Evolutionary conservation across 768 basidiomycete species (phyloP).

Genomic region (Collybiopsis confluens): DNA sequence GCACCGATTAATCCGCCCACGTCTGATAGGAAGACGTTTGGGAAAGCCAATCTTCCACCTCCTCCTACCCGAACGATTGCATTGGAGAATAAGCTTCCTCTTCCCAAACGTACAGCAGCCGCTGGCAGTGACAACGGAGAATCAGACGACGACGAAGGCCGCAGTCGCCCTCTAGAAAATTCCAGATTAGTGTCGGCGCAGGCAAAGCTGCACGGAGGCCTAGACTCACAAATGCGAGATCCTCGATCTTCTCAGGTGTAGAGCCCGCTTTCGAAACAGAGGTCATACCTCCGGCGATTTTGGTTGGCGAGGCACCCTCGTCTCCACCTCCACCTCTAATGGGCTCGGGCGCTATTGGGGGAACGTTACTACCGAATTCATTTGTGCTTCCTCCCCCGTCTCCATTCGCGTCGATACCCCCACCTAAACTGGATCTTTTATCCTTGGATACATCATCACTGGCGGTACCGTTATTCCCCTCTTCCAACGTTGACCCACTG

Average conservation of each 20-base stretch:
- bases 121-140: constrained; percentile 42
- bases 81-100: constrained; percentile 64
- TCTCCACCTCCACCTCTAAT: constrained; percentile 12
- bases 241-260: constrained; percentile 29
- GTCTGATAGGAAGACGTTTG: constrained; percentile 36
- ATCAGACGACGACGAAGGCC: constrained; percentile 51
- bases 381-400: constrained; percentile 80
- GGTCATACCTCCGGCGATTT: constrained; percentile 30
- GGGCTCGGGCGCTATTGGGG: constrained; percentile 15
- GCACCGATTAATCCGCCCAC: constrained; percentile 21
- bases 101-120: background rate
- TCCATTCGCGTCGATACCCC: constrained; percentile 56
- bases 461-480: constrained; percentile 11
- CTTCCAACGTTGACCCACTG: background rate
- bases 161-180: background rate
- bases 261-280: constrained; percentile 52
- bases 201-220: constrained; percentile 37
- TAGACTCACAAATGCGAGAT: constrained; percentile 28
- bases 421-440: constrained; percentile 41
- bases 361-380: constrained; percentile 58
- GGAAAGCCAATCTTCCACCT: constrained; percentile 49
- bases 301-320: background rate
- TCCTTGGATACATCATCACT: background rate
- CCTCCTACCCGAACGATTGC: constrained; percentile 75
- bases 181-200: constrained; percentile 41